Evolutionary conservation across 2,329 filamentous ascomycete genomes (phyloP).

Genomic region (Trichoderma koningiopsis): DNA sequence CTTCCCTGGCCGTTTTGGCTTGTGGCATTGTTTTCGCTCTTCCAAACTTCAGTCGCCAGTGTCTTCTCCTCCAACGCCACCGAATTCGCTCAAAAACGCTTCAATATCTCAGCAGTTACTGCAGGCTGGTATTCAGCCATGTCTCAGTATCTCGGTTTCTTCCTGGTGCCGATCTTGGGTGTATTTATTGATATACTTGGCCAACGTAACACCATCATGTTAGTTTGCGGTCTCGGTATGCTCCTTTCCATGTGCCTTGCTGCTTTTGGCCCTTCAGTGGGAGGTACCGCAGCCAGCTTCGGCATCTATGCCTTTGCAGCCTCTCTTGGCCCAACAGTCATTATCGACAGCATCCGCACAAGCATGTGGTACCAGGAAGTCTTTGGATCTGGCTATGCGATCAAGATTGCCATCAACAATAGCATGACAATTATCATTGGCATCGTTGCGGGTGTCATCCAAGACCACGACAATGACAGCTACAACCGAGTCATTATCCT

Average conservation of each 20-base stretch:
- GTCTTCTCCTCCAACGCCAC: slow-evolving; percentile 62
- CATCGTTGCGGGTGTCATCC: slow-evolving; percentile 59
- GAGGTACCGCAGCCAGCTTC: slow-evolving; percentile 60
- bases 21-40: slow-evolving; percentile 57
- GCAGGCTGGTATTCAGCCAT: slow-evolving; percentile 64
- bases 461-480: slow-evolving; percentile 58
- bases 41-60: slow-evolving; percentile 58
- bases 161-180: slow-evolving; percentile 58
- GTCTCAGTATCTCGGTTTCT: slow-evolving; percentile 58
- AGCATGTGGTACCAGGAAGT: slow-evolving; percentile 61
- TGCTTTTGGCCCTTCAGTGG: slow-evolving; percentile 50
- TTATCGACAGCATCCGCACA: slow-evolving; percentile 63
- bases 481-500: slow-evolving; percentile 59
- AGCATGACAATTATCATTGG: slow-evolving; percentile 63
- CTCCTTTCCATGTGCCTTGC: slow-evolving; percentile 56
- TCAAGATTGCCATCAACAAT: slow-evolving; percentile 66
- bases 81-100: slow-evolving; percentile 61
- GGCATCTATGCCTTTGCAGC: slow-evolving; percentile 60
- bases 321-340: slow-evolving; percentile 58
- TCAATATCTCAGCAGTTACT: slow-evolving; percentile 54
- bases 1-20: slow-evolving; percentile 64
- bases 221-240: slow-evolving; percentile 55
- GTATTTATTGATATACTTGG: slow-evolving; percentile 59
- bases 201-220: slow-evolving; percentile 55
- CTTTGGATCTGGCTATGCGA: slow-evolving; percentile 61